Conservation (phyloP, 2,329 filamentous ascomycete species). For the Colletotrichum acutatum region DNA sequence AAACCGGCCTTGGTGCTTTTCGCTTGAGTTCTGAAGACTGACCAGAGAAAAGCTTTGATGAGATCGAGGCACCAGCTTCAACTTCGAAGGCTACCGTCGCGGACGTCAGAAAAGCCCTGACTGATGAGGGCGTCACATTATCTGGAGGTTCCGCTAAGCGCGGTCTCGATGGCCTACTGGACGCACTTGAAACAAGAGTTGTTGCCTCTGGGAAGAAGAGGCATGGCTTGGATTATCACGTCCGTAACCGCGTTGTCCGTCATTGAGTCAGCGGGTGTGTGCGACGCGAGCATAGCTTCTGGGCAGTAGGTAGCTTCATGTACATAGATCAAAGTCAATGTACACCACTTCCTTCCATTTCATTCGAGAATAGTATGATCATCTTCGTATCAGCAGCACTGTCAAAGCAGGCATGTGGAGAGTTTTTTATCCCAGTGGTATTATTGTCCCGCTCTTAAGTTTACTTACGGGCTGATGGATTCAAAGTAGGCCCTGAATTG, state of each 20-base stretch:
- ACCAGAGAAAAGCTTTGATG: background rate
- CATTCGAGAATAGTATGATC: too few relatives aligned
- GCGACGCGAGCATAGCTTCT: too few relatives aligned
- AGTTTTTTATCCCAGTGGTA: too few relatives aligned
- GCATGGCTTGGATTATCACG: background rate
- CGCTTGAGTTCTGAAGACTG: background rate
- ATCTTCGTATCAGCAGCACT: too few relatives aligned
- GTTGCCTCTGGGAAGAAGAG: background rate
- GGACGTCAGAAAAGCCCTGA: background rate
- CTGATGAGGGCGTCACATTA: background rate
- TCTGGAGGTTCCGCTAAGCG: background rate
- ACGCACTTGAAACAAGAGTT: background rate
- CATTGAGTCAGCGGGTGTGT: background rate
- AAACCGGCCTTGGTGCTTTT: background rate
- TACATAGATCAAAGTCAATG: too few relatives aligned
- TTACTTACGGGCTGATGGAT: too few relatives aligned
- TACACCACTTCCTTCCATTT: too few relatives aligned
- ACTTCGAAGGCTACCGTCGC: background rate
- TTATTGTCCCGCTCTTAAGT: too few relatives aligned
- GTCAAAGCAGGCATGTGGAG: too few relatives aligned
- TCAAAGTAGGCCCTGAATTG: too few relatives aligned
- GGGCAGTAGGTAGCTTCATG: background rate
- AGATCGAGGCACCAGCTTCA: background rate
- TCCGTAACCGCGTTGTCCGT: background rate
- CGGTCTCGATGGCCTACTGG: background rate